These are phyloP conservation scores for Musa beccarii DNA, from an alignment of 176 grass and related monocot species.

Conservation along the genomic window DNA sequence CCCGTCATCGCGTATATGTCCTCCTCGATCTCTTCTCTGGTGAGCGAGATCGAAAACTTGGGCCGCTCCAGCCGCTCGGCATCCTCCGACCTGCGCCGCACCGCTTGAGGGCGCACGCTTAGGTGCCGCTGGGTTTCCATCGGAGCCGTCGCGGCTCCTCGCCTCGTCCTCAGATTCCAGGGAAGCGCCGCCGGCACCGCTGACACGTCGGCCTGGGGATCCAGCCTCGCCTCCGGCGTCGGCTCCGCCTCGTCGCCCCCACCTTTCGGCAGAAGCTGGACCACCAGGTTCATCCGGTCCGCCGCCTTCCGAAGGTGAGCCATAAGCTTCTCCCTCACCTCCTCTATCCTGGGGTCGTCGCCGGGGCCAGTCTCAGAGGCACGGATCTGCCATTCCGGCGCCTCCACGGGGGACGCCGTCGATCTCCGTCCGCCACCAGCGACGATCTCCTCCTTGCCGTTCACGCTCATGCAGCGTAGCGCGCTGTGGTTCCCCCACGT, in stretches of 20 bases:
- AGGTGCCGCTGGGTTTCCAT: neutral
- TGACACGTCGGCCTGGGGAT: neutral
- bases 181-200: constrained; percentile 13
- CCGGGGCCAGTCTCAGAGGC: constrained; percentile 1
- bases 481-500: constrained; percentile 43
- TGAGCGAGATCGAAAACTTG: constrained; percentile 62
- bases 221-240: neutral
- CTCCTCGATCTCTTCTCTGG: constrained; percentile 76
- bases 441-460: neutral
- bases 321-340: constrained; percentile 26
- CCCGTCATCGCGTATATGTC: constrained; percentile 83
- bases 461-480: constrained; percentile 25
- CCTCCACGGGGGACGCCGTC: neutral
- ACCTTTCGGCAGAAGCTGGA: neutral
- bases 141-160: constrained; percentile 1
- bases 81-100: constrained; percentile 17
- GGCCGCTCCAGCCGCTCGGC: constrained; percentile 17
- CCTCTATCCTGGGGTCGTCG: constrained; percentile 24
- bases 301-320: constrained; percentile 25
- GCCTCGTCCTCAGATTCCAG: constrained; percentile 45
- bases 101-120: constrained; percentile 12
- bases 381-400: neutral
- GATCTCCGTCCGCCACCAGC: neutral
- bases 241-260: neutral
- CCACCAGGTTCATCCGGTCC: constrained; percentile 13